Conservation (phyloP, 257 asterid genomes). For the Solanum microdontum region DNA sequence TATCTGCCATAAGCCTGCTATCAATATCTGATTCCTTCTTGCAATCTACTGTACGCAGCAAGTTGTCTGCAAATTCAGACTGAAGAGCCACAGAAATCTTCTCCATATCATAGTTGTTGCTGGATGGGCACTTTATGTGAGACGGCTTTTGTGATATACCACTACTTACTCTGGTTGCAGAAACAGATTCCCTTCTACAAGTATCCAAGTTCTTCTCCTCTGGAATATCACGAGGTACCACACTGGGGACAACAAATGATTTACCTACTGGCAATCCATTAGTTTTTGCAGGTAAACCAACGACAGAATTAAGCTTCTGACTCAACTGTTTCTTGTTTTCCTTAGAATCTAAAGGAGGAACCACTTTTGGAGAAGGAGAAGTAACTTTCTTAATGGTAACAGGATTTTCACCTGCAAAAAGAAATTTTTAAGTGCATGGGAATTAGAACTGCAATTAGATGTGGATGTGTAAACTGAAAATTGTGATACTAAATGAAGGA, state of each 20-base stretch:
- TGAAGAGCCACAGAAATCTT: slow-evolving; percentile 41
- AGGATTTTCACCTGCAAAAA: slow-evolving; percentile 63
- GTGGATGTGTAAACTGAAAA: background rate
- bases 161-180: slow-evolving; percentile 25
- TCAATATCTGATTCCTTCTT: slow-evolving; percentile 31
- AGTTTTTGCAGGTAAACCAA: slow-evolving; percentile 34
- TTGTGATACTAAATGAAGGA: background rate
- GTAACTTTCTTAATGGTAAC: slow-evolving; percentile 33
- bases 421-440: slow-evolving; percentile 3
- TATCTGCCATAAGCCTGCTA: slow-evolving; percentile 32
- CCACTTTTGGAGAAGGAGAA: slow-evolving; percentile 35
- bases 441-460: background rate
- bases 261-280: slow-evolving; percentile 27
- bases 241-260: slow-evolving; percentile 52
- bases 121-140: slow-evolving; percentile 50
- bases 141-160: slow-evolving; percentile 33
- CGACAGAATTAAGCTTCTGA: slow-evolving; percentile 52
- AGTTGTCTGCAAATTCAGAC: slow-evolving; percentile 22
- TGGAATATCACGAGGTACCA: slow-evolving; percentile 59
- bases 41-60: slow-evolving; percentile 16
- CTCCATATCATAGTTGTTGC: slow-evolving; percentile 46
- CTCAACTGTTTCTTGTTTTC: slow-evolving; percentile 30
- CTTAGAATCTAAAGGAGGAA: slow-evolving; percentile 35
- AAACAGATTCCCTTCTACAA: slow-evolving; percentile 57
- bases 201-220: slow-evolving; percentile 35